Evolutionary conservation across 345 rosid species (phyloP).

Genomic region (Psidium friedrichsthalianum): DNA sequence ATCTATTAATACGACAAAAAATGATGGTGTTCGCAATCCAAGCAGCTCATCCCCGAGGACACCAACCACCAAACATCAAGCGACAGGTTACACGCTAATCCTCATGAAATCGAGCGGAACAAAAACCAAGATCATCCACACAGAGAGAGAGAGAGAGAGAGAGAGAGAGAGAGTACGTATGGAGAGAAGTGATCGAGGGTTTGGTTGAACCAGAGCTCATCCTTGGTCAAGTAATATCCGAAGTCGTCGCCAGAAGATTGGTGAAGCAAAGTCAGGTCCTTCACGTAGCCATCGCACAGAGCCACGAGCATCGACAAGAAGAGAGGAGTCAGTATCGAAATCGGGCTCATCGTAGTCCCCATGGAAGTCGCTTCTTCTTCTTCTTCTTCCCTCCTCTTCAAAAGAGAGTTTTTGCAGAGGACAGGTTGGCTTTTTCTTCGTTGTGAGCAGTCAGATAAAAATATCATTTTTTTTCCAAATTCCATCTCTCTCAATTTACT

Average conservation of each 20-base stretch:
- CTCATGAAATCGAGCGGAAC: neutral
- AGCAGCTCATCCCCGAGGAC: neutral
- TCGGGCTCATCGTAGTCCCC: neutral
- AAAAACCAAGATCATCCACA: neutral
- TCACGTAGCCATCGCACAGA: slow-evolving; percentile 22
- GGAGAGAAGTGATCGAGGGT: slow-evolving; percentile 87
- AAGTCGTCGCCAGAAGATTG: slow-evolving; percentile 13
- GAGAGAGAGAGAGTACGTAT: slow-evolving; percentile 23
- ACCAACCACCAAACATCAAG: neutral
- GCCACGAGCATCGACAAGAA: neutral
- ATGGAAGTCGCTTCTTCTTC: neutral
- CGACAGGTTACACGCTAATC: neutral
- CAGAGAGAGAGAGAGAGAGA: neutral
- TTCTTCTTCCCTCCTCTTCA: neutral
- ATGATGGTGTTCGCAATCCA: neutral
- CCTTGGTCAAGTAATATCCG: slow-evolving; percentile 47
- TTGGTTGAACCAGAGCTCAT: slow-evolving; percentile 75
- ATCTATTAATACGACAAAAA: neutral
- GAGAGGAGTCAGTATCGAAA: neutral
- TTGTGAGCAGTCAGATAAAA: neutral
- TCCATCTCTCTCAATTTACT: too few relatives aligned
- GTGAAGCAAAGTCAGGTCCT: neutral
- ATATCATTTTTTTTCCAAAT: too few relatives aligned
- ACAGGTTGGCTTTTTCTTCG: neutral
- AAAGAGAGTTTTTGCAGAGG: neutral